Conservation (phyloP, 2,329 filamentous ascomycete species). For the Verticillium isaacii region DNA sequence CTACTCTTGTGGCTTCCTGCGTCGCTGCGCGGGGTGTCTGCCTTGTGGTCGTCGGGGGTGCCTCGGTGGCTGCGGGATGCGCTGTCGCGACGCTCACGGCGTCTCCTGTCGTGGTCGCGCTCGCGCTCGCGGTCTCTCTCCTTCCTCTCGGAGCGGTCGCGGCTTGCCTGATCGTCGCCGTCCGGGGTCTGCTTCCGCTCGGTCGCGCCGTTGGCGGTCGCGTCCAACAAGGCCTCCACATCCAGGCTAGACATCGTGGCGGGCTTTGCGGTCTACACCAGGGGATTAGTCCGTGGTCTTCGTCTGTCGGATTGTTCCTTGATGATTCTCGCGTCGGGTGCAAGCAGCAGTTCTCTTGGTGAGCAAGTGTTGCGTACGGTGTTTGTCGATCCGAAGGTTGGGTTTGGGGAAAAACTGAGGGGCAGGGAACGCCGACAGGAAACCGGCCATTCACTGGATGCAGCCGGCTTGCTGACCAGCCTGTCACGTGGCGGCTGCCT, state of each 20-base stretch:
- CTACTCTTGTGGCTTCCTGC: conserved; percentile 77
- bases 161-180: conserved; percentile 54
- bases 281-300: neutral
- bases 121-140: conserved; percentile 53
- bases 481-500: neutral
- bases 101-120: conserved; percentile 46
- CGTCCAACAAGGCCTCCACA: conserved; percentile 87
- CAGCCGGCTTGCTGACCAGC: neutral
- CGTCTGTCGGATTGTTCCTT: neutral
- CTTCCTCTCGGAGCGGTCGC: conserved; percentile 37
- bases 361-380: neutral
- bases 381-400: neutral
- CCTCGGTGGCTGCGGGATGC: conserved; percentile 36
- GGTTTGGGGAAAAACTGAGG: neutral
- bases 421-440: neutral
- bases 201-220: conserved; percentile 62
- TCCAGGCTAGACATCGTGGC: conserved; percentile 52
- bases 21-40: conserved; percentile 68
- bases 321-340: neutral
- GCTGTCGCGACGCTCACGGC: conserved; percentile 52
- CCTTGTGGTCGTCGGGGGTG: conserved; percentile 52
- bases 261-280: neutral
- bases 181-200: conserved; percentile 40
- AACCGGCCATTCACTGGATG: neutral
- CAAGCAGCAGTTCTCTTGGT: neutral